These are phyloP conservation scores for Dendryphion nanum DNA, from an alignment of 2,329 filamentous ascomycete genomes.

Conservation along the genomic window DNA sequence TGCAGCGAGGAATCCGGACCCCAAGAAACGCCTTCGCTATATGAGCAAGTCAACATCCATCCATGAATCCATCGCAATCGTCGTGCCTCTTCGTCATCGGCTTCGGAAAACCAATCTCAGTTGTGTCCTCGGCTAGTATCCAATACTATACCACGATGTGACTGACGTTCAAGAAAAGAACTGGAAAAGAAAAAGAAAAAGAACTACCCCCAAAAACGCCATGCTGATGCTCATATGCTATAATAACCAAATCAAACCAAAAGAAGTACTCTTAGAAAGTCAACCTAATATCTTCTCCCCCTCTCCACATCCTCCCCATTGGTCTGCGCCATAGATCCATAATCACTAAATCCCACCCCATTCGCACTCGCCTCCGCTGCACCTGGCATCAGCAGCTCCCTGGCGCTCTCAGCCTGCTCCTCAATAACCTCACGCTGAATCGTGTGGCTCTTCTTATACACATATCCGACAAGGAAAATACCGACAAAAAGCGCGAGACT, in stretches of 20 bases:
- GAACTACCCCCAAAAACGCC: too few relatives aligned
- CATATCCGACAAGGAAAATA: conserved; percentile 63
- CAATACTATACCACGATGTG: too few relatives aligned
- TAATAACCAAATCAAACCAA: too few relatives aligned
- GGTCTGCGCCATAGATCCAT: conserved; percentile 16
- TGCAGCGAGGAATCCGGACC: too few relatives aligned
- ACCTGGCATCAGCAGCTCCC: conserved; percentile 36
- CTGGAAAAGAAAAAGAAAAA: too few relatives aligned
- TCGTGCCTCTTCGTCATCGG: too few relatives aligned
- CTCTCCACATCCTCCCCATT: neutral
- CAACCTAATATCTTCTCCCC: neutral
- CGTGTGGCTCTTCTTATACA: conserved; percentile 51
- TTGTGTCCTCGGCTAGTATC: neutral
- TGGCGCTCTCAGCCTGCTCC: conserved; percentile 34
- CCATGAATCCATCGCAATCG: too few relatives aligned
- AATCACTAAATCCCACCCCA: conserved; percentile 15
- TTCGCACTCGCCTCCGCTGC: conserved; percentile 11
- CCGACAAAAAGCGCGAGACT: conserved; percentile 63
- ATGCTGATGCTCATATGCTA: too few relatives aligned
- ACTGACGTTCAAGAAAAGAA: too few relatives aligned
- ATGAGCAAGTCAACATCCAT: too few relatives aligned
- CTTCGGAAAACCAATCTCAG: conserved; percentile 1
- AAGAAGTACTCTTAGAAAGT: too few relatives aligned
- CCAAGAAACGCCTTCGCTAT: too few relatives aligned
- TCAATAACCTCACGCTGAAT: conserved; percentile 40